Percentiles rank a stretch among this genome's conserved stretches.
Conservation (phyloP, 371 early-diverging fungal species). For the Conidiobolus incongruus region DNA sequence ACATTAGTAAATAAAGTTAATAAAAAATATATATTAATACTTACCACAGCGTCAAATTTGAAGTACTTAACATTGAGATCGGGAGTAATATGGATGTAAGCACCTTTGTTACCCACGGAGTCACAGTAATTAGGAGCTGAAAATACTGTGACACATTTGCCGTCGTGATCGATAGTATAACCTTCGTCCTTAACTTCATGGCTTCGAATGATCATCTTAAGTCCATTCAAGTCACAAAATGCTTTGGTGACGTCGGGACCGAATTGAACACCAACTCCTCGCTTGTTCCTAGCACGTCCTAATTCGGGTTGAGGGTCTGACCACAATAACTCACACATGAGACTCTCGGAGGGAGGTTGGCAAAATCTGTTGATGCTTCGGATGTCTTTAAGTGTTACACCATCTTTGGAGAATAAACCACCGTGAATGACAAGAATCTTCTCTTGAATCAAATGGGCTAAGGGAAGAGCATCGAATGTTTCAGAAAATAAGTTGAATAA, state of each 20-base stretch:
- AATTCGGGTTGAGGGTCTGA: constrained; percentile 54
- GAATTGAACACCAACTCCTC: constrained; percentile 88
- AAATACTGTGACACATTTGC: constrained; percentile 89
- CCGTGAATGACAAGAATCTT: constrained; percentile 96
- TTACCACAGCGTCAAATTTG: constrained; percentile 29
- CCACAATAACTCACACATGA: constrained; percentile 72
- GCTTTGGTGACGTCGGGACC: constrained; percentile 88
- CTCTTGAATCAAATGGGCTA: constrained; percentile 76
- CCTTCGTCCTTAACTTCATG: constrained; percentile 96
- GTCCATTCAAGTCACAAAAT: constrained; percentile 67
- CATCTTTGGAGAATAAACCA: constrained; percentile 81
- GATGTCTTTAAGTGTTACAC: constrained; percentile 81
- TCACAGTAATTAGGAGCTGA: constrained; percentile 97
- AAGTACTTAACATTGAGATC: constrained; percentile 49
- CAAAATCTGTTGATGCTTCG: constrained; percentile 67
- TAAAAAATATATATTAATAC: constrained; percentile 3
- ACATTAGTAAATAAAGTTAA: not conserved
- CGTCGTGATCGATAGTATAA: constrained; percentile 79
- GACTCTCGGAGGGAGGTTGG: constrained; percentile 30
- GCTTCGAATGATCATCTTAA: constrained; percentile 78
- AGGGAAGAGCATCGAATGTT: constrained; percentile 83
- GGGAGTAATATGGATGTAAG: constrained; percentile 68
- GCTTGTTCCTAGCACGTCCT: constrained; percentile 48
- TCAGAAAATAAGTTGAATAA: constrained; percentile 86
- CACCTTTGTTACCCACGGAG: constrained; percentile 83